Evolutionary conservation across 495 filamentous ascomycete species (phyloP).

Genomic region (Talaromyces liani): DNA sequence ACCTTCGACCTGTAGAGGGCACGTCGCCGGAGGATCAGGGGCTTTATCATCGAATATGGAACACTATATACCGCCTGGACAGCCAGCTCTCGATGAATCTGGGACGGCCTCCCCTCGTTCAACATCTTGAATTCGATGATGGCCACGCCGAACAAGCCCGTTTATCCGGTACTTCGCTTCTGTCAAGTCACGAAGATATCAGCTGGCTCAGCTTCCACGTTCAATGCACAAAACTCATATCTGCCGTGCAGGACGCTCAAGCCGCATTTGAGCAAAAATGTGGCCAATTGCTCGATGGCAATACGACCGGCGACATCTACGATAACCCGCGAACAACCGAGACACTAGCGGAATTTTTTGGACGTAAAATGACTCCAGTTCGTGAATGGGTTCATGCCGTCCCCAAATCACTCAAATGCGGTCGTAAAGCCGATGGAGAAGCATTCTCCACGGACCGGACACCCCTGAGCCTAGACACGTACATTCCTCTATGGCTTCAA

Average conservation of each 20-base stretch:
- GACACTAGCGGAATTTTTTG: slow-evolving; percentile 23
- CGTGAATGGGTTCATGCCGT: slow-evolving; percentile 29
- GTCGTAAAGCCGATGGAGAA: slow-evolving; percentile 21
- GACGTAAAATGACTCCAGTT: slow-evolving; percentile 15
- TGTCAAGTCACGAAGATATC: slow-evolving; percentile 8
- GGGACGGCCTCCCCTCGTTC: background rate
- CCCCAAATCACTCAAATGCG: slow-evolving; percentile 24
- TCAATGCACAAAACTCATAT: slow-evolving; percentile 8
- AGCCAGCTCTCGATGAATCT: slow-evolving; percentile 10
- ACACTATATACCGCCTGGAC: slow-evolving; percentile 7
- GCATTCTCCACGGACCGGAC: slow-evolving; percentile 32
- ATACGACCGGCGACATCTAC: background rate
- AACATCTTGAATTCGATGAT: background rate
- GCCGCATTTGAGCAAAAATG: background rate
- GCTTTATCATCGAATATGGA: slow-evolving; percentile 11
- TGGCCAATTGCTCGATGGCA: background rate
- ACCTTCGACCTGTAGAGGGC: slow-evolving; percentile 8
- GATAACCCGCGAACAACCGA: slow-evolving; percentile 10
- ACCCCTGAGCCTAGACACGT: slow-evolving; percentile 26
- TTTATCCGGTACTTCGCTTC: slow-evolving; percentile 2
- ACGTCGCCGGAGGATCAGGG: slow-evolving; percentile 2
- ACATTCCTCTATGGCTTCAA: slow-evolving; percentile 26
- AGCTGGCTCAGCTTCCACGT: slow-evolving; percentile 16
- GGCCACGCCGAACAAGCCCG: slow-evolving; percentile 4
- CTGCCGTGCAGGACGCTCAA: slow-evolving; percentile 6